Evolutionary conservation across 169 alveolate genomes (phyloP).

Genomic region (Plasmodium gonderi): DNA sequence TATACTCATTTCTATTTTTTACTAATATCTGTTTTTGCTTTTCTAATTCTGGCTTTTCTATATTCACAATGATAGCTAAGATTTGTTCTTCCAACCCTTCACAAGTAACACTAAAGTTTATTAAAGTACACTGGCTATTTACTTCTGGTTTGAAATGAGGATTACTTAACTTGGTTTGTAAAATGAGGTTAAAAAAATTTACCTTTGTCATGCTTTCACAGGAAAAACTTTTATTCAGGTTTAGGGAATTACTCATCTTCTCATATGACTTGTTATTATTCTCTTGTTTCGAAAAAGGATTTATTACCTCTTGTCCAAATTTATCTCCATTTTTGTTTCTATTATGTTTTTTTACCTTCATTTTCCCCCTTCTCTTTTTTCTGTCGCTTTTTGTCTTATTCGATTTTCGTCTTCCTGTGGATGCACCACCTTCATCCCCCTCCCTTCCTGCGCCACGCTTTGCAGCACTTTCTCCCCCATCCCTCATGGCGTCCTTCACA

Average conservation of each 20-base stretch:
- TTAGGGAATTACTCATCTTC: not conserved
- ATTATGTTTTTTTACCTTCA: no score
- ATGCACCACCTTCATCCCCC: no score
- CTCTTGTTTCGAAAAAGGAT: no score
- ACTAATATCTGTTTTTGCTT: slow-evolving; percentile 93
- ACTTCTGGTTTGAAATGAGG: slow-evolving; percentile 99
- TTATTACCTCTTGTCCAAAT: no score
- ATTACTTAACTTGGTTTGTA: slow-evolving; percentile 94
- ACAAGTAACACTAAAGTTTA: slow-evolving; percentile 97
- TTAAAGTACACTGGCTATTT: slow-evolving; percentile 96
- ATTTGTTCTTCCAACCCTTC: slow-evolving; percentile 97
- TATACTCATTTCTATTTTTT: slow-evolving; percentile 93
- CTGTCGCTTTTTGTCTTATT: no score
- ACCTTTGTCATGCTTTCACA: slow-evolving; percentile 92
- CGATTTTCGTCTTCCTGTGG: no score
- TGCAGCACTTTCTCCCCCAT: no score
- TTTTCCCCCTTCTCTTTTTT: no score
- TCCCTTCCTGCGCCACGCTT: no score
- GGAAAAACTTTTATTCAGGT: slow-evolving; percentile 67
- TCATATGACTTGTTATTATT: not conserved
- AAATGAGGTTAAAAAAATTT: slow-evolving; percentile 92
- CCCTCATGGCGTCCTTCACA: no score
- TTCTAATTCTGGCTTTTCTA: slow-evolving; percentile 96
- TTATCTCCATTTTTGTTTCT: no score
- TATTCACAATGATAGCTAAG: slow-evolving; percentile 94